phyloP scores from a whole-genome alignment of 23 red algal genomes.

The Gracilaria domingensis region DNA sequence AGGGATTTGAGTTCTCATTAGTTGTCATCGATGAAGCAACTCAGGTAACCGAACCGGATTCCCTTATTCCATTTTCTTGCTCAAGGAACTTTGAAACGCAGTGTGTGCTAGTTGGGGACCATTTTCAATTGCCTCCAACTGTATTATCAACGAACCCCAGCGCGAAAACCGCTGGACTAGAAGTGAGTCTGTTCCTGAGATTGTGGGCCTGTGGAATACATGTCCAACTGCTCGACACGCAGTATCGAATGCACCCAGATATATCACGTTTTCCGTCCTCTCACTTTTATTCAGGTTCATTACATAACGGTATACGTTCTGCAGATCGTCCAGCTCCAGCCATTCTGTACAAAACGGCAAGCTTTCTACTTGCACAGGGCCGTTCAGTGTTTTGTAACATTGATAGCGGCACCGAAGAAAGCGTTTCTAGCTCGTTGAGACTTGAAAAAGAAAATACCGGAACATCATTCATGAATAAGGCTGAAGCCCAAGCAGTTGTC shows the following conservation, averaged over 20 bases:
- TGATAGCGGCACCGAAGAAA: conserved; percentile 35
- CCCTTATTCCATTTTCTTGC: conserved; percentile 75
- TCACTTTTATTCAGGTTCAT: conserved; percentile 66
- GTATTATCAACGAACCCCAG: conserved; percentile 17
- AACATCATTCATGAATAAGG: conserved; percentile 38
- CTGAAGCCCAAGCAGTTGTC: conserved; percentile 19
- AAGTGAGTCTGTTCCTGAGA: conserved; percentile 69
- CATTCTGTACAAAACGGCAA: neutral
- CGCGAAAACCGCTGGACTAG: neutral
- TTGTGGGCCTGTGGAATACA: conserved; percentile 57
- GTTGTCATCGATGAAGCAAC: conserved; percentile 91
- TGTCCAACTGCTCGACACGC: conserved; percentile 42
- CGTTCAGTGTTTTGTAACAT: conserved; percentile 57
- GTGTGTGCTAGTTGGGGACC: conserved; percentile 90
- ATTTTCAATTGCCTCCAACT: conserved; percentile 83
- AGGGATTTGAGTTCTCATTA: conserved; percentile 67
- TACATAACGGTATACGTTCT: conserved; percentile 38
- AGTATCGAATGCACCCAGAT: conserved; percentile 92
- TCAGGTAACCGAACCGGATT: conserved; percentile 79
- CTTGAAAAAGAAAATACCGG: conserved; percentile 15
- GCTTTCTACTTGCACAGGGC: neutral
- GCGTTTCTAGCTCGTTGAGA: conserved; percentile 19
- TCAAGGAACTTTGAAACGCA: neutral
- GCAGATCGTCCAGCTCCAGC: conserved; percentile 37
- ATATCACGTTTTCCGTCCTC: conserved; percentile 65